Conservation (phyloP, 352 stramenopile species). For the Phytophthora sp. region DNA sequence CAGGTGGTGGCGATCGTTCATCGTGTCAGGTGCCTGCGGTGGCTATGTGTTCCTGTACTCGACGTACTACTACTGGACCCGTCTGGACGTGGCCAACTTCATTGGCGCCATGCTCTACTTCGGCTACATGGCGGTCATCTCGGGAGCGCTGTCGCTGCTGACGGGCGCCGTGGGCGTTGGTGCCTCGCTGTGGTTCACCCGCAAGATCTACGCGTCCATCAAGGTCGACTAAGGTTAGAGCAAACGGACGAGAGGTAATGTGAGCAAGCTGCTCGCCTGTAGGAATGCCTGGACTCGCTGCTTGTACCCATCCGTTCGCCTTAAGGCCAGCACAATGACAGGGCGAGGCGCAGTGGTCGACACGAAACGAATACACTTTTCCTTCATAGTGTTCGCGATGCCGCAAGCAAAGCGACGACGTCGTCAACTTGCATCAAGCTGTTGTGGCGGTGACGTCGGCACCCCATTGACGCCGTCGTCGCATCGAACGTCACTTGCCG, state of each 20-base stretch:
- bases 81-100: slow-evolving; percentile 94
- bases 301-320: not conserved
- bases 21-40: slow-evolving; percentile 96
- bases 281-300: slow-evolving; percentile 13
- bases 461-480: too few species aligned
- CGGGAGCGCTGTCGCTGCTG: slow-evolving; percentile 95
- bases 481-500: slow-evolving; percentile 30
- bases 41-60: slow-evolving; percentile 99
- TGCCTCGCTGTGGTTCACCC: slow-evolving; percentile 98
- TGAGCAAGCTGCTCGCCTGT: slow-evolving; percentile 16
- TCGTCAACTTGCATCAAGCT: slow-evolving; percentile 22
- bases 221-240: slow-evolving; percentile 56
- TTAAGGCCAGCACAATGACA: slow-evolving; percentile 13
- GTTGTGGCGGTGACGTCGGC: slow-evolving; percentile 12
- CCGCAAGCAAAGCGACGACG: slow-evolving; percentile 21
- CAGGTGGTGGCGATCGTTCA: slow-evolving; percentile 98
- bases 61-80: slow-evolving; percentile 97
- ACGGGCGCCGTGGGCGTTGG: slow-evolving; percentile 97
- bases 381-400: slow-evolving; percentile 30
- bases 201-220: slow-evolving; percentile 96
- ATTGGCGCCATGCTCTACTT: slow-evolving; percentile 96
- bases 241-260: slow-evolving; percentile 10
- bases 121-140: slow-evolving; percentile 99
- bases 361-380: slow-evolving; percentile 33
- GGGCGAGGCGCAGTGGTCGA: slow-evolving; percentile 1